Conservation (phyloP, 129 eudicot species). For the Lactuca sativa region DNA sequence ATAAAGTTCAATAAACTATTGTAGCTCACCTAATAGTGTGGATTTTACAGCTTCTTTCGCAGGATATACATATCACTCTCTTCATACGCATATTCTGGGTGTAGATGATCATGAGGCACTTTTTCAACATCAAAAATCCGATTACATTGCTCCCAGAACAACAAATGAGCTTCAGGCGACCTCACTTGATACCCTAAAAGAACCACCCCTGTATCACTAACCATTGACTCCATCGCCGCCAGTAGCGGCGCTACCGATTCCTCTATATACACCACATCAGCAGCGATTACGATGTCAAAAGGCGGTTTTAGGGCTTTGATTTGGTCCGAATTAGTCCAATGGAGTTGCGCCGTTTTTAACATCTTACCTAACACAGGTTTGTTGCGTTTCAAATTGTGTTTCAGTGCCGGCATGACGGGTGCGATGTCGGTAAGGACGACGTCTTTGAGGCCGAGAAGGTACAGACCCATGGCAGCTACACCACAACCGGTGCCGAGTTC, state of each 20-base stretch:
- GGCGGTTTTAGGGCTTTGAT: conserved; percentile 50
- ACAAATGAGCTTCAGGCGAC: conserved; percentile 75
- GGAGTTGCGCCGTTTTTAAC: conserved; percentile 57
- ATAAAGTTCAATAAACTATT: background rate
- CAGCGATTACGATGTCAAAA: conserved; percentile 68
- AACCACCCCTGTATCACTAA: conserved; percentile 66
- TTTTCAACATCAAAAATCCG: conserved; percentile 55
- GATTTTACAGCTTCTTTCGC: conserved; percentile 53
- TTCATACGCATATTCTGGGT: conserved; percentile 75
- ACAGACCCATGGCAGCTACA: conserved; percentile 80
- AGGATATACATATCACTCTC: conserved; percentile 76
- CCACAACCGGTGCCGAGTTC: conserved; percentile 96
- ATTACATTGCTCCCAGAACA: conserved; percentile 80
- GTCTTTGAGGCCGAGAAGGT: conserved; percentile 66
- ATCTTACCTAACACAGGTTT: conserved; percentile 57
- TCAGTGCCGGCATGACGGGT: conserved; percentile 90
- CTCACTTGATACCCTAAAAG: conserved; percentile 81
- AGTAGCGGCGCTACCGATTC: conserved; percentile 69
- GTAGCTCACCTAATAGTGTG: conserved; percentile 21
- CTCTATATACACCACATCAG: conserved; percentile 96
- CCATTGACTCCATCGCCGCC: conserved; percentile 60
- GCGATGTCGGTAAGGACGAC: conserved; percentile 78
- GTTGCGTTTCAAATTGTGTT: conserved; percentile 75
- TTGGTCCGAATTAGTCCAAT: conserved; percentile 72
- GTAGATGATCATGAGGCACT: conserved; percentile 81